Evolutionary conservation across 2,329 filamentous ascomycete genomes (phyloP), one percentile per base, ranked within the genome.

Genomic region (Penicillium sp.): DNA sequence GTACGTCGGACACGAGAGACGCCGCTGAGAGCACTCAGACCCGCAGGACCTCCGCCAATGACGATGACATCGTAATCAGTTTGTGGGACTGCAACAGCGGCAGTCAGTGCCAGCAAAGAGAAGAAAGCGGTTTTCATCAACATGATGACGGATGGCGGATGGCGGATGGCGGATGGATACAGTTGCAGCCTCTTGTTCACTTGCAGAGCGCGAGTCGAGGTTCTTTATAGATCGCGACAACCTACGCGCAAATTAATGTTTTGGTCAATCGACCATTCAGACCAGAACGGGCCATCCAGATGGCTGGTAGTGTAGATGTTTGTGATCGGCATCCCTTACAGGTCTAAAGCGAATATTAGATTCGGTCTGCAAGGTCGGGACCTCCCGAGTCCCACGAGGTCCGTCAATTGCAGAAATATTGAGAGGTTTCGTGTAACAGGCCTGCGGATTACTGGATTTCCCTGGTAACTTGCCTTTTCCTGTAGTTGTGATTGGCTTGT

Each of bases 21-120:
- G 31, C 75, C 79, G 42, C 80, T 83, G 39, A 80, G 56, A 1
- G 74, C 75, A 38, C 69, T 72, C 2, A 83, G 72, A 0, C 80
- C 80, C 0, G 80, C 68, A 2, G 80, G 80, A 1, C 80, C 80
- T 27, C 80, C 80, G 5, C 80, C 80, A 8, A 83, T 67, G 32
- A 83, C 68, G 38, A 83, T 72, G 49, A 75, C 79, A 65, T 83
- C 80, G 56, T 77, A 81, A 46, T 66, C 61, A 3, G 59, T 63
- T 13, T 56, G 12, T 32, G 42, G 37, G 2, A 39, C 35, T 10
- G 35, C 23, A 24, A 38, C 35, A 8, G 35, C 35, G 18, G 18
- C 15, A n/a, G 35, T 20, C 3, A 38, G 13, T 13, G 35, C 7
- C 35, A 38, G 15, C 15, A 38, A n/a, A 18, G 35, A 38, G 35